Percentiles rank a stretch among this genome's conserved stretches.
Evolutionary conservation across 2,329 filamentous ascomycete genomes (phyloP).

Genomic region (Gnomoniopsis smithogilvyi): DNA sequence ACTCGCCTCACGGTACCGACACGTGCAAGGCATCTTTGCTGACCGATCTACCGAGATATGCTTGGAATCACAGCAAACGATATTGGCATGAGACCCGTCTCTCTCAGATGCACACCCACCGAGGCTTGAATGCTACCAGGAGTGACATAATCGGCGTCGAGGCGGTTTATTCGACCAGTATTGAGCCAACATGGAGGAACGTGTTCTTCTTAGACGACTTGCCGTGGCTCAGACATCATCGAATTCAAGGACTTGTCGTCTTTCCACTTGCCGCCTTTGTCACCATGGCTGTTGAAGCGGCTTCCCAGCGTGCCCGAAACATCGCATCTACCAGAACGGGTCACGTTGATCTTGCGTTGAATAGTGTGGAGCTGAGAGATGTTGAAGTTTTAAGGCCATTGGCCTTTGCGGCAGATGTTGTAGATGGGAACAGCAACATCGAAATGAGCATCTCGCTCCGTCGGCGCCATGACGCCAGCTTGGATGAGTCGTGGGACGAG

Average conservation of each 20-base stretch:
- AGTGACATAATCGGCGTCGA: constrained; percentile 46
- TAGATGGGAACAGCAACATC: constrained; percentile 19
- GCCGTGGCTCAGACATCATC: constrained; percentile 58
- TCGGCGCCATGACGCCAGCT: constrained; percentile 36
- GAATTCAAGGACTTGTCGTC: constrained; percentile 52
- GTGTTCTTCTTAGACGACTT: constrained; percentile 44
- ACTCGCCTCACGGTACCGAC: constrained; percentile 15
- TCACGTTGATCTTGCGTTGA: neutral
- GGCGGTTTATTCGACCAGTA: constrained; percentile 40
- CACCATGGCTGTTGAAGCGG: constrained; percentile 49
- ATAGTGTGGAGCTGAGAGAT: constrained; percentile 45
- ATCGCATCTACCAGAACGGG: constrained; percentile 19
- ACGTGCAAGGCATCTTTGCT: constrained; percentile 30
- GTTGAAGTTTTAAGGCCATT: constrained; percentile 43
- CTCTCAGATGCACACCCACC: constrained; percentile 35
- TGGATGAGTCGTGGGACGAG: constrained; percentile 50
- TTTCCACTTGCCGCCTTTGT: constrained; percentile 54
- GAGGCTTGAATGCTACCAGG: constrained; percentile 29
- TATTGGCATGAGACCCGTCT: constrained; percentile 36
- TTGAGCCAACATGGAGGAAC: constrained; percentile 48
- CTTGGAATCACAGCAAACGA: constrained; percentile 42
- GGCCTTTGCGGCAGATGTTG: constrained; percentile 44
- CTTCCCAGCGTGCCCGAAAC: constrained; percentile 30
- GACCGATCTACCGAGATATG: constrained; percentile 40
- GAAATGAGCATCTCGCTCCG: constrained; percentile 48